Base-by-base conservation (phyloP, 1,284 basidiomycete species). In the Ceratobasidium sp. region DNA sequence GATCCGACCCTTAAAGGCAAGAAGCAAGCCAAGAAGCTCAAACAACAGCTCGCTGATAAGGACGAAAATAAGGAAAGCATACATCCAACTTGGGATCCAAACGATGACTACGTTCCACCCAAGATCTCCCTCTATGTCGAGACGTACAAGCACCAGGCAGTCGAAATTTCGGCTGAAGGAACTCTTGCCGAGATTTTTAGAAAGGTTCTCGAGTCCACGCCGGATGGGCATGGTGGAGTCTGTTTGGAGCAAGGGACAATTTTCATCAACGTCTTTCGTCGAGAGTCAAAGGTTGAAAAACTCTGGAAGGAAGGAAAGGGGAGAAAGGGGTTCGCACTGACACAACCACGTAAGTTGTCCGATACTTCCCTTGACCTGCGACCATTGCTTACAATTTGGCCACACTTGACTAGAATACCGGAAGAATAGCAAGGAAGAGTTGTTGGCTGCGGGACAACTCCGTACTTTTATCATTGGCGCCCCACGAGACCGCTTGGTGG, bases 301-400 rank as follows among this genome's bases (percentile, higher is more conserved):
- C 61, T 64, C 49, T 75, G 71, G 71, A 44, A 62, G 40, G 61
- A 52, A 13, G 44, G 34, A 56, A 51, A 64, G 19, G 52, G 59
- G 25, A 57, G 40, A 44, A 62, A 49, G 59, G 43, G 32, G 49
- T 76, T 74, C 44, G 77, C 37, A 8, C n/a, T 71, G 22, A 25
- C 68, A 15, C 56, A 71, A 25, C 68, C 54, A 40, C n/a, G 56
- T 71, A 56, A 43, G 68, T 69, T 4, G 40, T 34, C 49, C 13
- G n/a, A 59, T 13, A 3, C 59, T 59, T 32, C 5, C 32, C 37
- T 2, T 8, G 37, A 51, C 29, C 2, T 49, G 40, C 1, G 11
- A 3, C 8, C 34, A 25, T 32, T 11, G n/a, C 1, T 43, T n/a
- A 22, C 29, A 25, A 11, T 29, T 56, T n/a, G 25, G 9, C 9